Evolutionary conservation across 306 rosid genomes (phyloP), one percentile per base, ranked within the genome.

Genomic region (Cucumis melo): DNA sequence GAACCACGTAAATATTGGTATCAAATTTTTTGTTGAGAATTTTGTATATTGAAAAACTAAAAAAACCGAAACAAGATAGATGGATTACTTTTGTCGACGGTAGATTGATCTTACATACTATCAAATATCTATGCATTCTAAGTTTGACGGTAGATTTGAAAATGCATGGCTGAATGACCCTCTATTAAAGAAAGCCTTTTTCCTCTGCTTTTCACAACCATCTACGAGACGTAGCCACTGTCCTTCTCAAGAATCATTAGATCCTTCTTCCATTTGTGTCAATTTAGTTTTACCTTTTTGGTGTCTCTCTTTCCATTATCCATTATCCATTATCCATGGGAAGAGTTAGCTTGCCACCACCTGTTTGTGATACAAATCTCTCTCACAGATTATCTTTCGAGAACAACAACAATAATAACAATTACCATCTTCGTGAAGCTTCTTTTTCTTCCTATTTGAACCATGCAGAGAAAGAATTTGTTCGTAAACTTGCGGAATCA

Each of bases 361-460:
- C 76, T 51, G 76, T 72, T 72, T 48, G 76, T 3, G 76, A 64
- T 27, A 62, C 48, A 59, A 78, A 56, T 14, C 54, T 75, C 55
- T 57, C 38, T 0, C 66, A 74, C 4, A 74, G 63, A 6, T 2
- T 74, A n/a, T 53, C 78, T 41, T 74, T 74, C 23, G 63, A 74
- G 10, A 74, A 20, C 64, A 73, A 51, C 46, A 70, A 70, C 23
- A 70, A 70, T 29, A 62, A 24, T 12, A 65, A 39, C 20, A 29
- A 73, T 29, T 2, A 46, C 53, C 53, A 46, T 46, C 78, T 20
- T 57, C 78, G 78, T 12, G 67, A 75, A 36, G 78, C 66, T 15
- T 75, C 78, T 4, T 75, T 75, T 46, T 75, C 78, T 75, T 75
- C 78, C 5, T 75, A 75, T 27, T 54, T 75, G 23, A 58, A 75